These are phyloP conservation scores for Ciborinia camelliae DNA, from an alignment of 2,329 filamentous ascomycete genomes.

Conservation along the genomic window DNA sequence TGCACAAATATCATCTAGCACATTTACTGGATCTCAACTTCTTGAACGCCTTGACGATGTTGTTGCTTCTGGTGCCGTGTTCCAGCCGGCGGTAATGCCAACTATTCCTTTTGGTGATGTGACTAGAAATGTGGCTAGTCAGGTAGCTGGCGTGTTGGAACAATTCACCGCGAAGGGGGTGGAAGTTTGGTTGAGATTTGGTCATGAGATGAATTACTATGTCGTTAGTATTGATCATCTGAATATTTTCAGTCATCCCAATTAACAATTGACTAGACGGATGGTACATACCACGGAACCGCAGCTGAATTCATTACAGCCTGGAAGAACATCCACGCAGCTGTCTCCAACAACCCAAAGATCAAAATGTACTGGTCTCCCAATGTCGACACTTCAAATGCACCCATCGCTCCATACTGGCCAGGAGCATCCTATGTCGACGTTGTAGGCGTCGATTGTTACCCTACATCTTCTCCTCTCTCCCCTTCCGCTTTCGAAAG, in stretches of 20 bases:
- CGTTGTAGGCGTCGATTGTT: constrained; percentile 19
- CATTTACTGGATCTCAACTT: constrained; percentile 12
- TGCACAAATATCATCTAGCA: constrained; percentile 16
- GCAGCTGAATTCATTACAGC: constrained; percentile 15
- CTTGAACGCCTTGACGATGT: constrained; percentile 17
- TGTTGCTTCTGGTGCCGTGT: constrained; percentile 20
- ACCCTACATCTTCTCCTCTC: constrained; percentile 6
- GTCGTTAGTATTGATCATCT: not conserved
- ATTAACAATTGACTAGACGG: constrained; percentile 2
- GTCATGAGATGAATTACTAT: constrained; percentile 24
- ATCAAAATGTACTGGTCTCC: constrained; percentile 21
- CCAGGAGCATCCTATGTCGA: constrained; percentile 19
- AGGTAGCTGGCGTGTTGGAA: constrained; percentile 15
- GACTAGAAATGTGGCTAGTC: constrained; percentile 5
- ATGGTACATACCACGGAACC: constrained; percentile 15
- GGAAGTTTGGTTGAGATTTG: constrained; percentile 22
- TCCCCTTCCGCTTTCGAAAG: constrained; percentile 5
- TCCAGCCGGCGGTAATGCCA: constrained; percentile 20
- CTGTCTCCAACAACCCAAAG: not conserved
- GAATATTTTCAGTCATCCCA: not conserved
- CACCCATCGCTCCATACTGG: constrained; percentile 12
- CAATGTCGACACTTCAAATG: constrained; percentile 3
- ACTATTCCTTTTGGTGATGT: constrained; percentile 19
- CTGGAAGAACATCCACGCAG: constrained; percentile 18
- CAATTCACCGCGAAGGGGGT: constrained; percentile 17